Base-by-base conservation (phyloP, 257 asterid species). In the Solanum acaule region DNA sequence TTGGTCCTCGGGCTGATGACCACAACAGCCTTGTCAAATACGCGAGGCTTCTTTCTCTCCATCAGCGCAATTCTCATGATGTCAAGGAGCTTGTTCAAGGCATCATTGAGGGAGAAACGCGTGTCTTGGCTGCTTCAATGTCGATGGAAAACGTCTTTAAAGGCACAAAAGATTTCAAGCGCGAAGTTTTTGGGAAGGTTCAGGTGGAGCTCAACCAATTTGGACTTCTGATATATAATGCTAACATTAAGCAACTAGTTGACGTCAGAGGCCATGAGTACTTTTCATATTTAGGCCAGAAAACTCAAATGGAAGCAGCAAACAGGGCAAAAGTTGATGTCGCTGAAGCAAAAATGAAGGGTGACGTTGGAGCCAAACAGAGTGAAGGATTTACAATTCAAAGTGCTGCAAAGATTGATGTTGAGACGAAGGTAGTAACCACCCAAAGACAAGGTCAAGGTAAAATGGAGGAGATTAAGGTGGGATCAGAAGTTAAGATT, bases 321-420 rank as follows among this genome's bases (percentile, higher is more conserved):
- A 94, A 94, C 22, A 94, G 90, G 89, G 98, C 96, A 9, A 93
- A 87, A 71, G 85, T 94, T 3, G 96, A 93, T 23, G 95, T 93
- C 4, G 87, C 98, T 0, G 98, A 94, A 91, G 96, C 98, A 10
- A 91, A 91, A 85, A 94, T 93, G 98, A 93, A 94, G 90, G 98
- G 98, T 3, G 91, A 92, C 59, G 83, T 92, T 7, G 96, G 98
- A 0, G 63, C 96, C 1, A 94, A 94, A 89, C 65, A 75, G 15
- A 87, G 96, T 18, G 94, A 92, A 13, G 98, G 96, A 0, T 89
- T 92, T 49, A 93, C 96, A 0, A 90, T 78, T 16, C 94, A 94
- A 88, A 94, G 91, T 14, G 98, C 98, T 0, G 94, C 98, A 0
- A 90, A 88, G 61, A 94, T 94, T 15, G 96, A 94, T 12, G 98